Base-by-base conservation (phyloP, 2,329 filamentous ascomycete genomes). In the Tolypocladium album region DNA sequence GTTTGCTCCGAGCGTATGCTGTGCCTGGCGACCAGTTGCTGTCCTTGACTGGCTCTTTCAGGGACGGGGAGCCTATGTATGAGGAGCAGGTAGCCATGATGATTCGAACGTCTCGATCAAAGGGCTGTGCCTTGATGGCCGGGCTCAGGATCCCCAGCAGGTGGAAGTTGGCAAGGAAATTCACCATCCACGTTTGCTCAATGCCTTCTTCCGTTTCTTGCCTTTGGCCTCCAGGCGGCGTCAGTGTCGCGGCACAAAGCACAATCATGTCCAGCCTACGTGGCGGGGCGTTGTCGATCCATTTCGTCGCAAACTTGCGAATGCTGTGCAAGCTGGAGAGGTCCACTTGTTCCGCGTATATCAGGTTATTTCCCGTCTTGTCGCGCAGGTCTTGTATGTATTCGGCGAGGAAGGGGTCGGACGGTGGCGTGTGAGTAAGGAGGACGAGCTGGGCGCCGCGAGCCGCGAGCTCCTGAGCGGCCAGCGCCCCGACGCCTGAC, bases 161-260 rank as follows among this genome's bases (percentile, higher is more conserved):
- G 70, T 99, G 95, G 76, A 97, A 97, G 73, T 97, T 97, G 64
- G 92, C 88, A 45, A 99, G 82, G 72, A 92, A 99, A 71, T 99
- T 99, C 67, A 97, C 80, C 76, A 92, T 91, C 92, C 92, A 97
- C 62, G 89, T 93, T 65, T 88, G 82, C 70, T 97, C 93, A 17
- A 97, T 77, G 0, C 91, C 92, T 69, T 97, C 92, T 7, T 79
- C 75, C 0, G 92, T 96, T 64, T 83, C 77, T 1, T 73, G 76
- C 36, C 83, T 78, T 64, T 78, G 75, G 6, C 82, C 79, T 1
- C 86, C 89, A 13, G 82, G 82, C 2, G 90, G 87, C 5, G 88
- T 90, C 65, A 92, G 78, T 0, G 88, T 88, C 53, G 89, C 89
- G 12, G 88, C 94, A 72, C 92, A 96, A 22, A 99, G 81, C 24